Evolutionary conservation across 176 grass and related monocot species (phyloP).

Genomic region (Guadua angustifolia): DNA sequence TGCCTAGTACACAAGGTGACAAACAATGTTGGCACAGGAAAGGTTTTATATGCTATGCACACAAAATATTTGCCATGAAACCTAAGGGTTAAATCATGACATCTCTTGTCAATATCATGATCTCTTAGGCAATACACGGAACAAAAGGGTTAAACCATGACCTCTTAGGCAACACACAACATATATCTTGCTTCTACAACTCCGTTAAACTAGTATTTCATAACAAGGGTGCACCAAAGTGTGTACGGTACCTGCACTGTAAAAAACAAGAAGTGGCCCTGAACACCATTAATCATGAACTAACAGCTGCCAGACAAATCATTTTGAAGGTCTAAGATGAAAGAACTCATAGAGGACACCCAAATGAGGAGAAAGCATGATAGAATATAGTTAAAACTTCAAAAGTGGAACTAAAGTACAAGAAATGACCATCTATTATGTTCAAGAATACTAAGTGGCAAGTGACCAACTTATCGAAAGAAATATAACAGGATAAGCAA

Average conservation of each 20-base stretch:
- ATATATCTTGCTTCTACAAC: conserved; percentile 13
- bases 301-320: background rate
- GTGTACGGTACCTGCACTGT: conserved; percentile 1
- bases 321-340: conserved; percentile 20
- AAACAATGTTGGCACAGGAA: background rate
- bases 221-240: background rate
- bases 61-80: background rate
- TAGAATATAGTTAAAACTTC: background rate
- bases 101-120: background rate
- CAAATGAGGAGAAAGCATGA: background rate
- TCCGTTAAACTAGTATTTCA: conserved; percentile 12
- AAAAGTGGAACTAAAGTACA: conserved; percentile 9
- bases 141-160: conserved; percentile 26
- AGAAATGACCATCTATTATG: background rate
- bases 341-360: background rate
- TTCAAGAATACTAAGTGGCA: conserved; percentile 18
- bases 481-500: background rate
- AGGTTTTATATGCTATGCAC: background rate
- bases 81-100: conserved; percentile 1
- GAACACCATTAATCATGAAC: conserved; percentile 8
- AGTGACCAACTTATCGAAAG: conserved; percentile 1
- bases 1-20: background rate
- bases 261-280: background rate
- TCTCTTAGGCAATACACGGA: conserved; percentile 21
- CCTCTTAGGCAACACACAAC: background rate